These are phyloP conservation scores for Saxophila tyrrhenica DNA, from an alignment of 495 filamentous ascomycete species.

Conservation along the genomic window DNA sequence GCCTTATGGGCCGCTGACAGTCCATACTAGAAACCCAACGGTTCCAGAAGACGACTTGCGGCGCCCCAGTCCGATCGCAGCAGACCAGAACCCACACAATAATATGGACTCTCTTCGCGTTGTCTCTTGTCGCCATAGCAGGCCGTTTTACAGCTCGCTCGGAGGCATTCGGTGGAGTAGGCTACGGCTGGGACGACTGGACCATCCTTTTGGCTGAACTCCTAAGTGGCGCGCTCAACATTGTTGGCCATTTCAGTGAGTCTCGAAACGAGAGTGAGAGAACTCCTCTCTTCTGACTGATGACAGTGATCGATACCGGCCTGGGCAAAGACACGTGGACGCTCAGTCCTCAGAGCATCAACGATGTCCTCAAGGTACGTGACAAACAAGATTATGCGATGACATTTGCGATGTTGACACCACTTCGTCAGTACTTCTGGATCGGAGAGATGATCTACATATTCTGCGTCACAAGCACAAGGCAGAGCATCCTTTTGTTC, in stretches of 20 bases:
- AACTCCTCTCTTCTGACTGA: too few relatives aligned
- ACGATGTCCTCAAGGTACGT: background rate
- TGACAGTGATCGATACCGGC: background rate
- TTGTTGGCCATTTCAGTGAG: background rate
- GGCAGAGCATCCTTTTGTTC: constrained; percentile 35
- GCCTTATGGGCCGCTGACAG: background rate
- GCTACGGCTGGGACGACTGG: constrained; percentile 9
- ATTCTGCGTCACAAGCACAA: background rate
- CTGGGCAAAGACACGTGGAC: constrained; percentile 1
- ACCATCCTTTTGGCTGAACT: background rate
- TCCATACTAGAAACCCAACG: background rate
- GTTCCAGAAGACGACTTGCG: background rate
- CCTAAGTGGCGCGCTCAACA: background rate
- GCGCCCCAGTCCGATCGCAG: background rate
- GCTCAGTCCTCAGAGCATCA: background rate
- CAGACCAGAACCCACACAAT: background rate
- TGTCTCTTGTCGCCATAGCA: background rate
- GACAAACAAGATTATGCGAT: background rate
- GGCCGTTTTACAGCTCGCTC: background rate
- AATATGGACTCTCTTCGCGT: background rate
- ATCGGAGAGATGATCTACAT: constrained; percentile 4
- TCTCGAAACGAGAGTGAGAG: too few relatives aligned
- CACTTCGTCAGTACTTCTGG: constrained; percentile 4
- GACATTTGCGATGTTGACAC: background rate
- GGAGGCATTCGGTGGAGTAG: background rate